Conservation (phyloP, 768 basidiomycete species). For the Lactarius trivialis region DNA sequence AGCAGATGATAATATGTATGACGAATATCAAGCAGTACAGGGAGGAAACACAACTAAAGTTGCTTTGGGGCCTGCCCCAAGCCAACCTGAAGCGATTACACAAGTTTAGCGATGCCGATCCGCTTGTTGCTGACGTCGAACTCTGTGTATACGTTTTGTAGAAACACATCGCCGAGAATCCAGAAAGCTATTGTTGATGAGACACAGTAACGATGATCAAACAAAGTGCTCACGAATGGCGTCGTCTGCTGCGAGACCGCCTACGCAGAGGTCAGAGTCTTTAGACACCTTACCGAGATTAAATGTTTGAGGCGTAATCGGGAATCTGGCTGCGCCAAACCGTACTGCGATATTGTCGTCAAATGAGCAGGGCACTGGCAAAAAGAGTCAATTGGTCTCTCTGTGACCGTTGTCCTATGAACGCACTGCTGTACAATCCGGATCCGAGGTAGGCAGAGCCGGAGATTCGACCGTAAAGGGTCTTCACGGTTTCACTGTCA, state of each 20-base stretch:
- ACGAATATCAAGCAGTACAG: too few relatives aligned
- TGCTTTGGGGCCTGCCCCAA: too few relatives aligned
- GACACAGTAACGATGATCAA: background rate
- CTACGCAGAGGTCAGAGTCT: conserved; percentile 19
- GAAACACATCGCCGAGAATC: conserved; percentile 7
- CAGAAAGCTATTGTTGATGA: background rate
- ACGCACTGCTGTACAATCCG: background rate
- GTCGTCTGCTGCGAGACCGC: conserved; percentile 12
- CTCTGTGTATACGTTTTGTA: background rate
- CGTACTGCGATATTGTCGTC: conserved; percentile 25
- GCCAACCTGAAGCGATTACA: background rate
- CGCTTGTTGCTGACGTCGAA: conserved; percentile 17
- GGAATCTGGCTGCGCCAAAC: conserved; percentile 28
- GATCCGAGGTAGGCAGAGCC: background rate
- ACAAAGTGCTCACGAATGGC: background rate
- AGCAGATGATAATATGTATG: too few relatives aligned
- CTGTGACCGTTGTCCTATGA: background rate
- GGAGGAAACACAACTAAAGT: too few relatives aligned
- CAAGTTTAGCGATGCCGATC: conserved; percentile 14
- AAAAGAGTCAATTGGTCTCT: background rate
- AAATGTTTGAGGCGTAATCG: conserved; percentile 24
- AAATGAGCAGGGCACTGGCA: conserved; percentile 24
- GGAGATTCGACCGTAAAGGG: conserved; percentile 13
- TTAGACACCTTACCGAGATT: conserved; percentile 28
- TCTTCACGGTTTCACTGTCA: background rate